Base-by-base conservation (phyloP, 164 flowering plant genomes). In the Cinnamomum micranthum region DNA sequence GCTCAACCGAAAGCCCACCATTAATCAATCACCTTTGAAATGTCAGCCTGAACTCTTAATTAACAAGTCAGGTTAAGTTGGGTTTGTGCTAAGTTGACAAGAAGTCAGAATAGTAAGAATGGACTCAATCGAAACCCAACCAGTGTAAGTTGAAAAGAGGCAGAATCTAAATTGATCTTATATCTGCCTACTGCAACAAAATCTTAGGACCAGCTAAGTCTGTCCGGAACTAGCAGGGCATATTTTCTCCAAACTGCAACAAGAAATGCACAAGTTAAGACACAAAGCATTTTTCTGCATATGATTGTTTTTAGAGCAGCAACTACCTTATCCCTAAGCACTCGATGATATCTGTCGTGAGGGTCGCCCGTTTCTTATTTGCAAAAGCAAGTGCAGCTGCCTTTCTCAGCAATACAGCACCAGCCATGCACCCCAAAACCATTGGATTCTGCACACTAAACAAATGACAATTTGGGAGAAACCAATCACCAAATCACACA, bases 271-370 rank as follows among this genome's bases (percentile, higher is more conserved):
- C 58, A 2, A 50, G 47, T 0, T 73, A 63, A 72, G 68, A 50
- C 67, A 59, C 17, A 1, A 17, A 6, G 7, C 27, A 50, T 68
- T 33, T 68, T 65, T 41, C 3, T 60, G 2, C 20, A 33, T 13
- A 65, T 27, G 28, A 74, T 2, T 41, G 23, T 70, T 22, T 4
- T 4, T 20, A 0, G 9, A 77, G 19, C 59, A 68, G 24, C 3
- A 9, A 2, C 50, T 7, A 96, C 99, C 98, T 93, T 81, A 73
- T 81, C 71, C 99, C 98, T 78, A 96, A 76, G 82, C 81, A 85
- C 81, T 91, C 95, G 13, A 96, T 94, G 77, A 96, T 96, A 78
- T 96, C 98, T 13, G 85, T 59, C 13, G 99, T 91, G 12, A 96
- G 91, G 1, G 98, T 90, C 9, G 98, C 87, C 51, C 99, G 87